A percentile compares a stretch with the other conserved stretches of the same genome.
These are phyloP conservation scores for Neoboletus magnificus DNA, from an alignment of 768 basidiomycete genomes.

Conservation along the genomic window DNA sequence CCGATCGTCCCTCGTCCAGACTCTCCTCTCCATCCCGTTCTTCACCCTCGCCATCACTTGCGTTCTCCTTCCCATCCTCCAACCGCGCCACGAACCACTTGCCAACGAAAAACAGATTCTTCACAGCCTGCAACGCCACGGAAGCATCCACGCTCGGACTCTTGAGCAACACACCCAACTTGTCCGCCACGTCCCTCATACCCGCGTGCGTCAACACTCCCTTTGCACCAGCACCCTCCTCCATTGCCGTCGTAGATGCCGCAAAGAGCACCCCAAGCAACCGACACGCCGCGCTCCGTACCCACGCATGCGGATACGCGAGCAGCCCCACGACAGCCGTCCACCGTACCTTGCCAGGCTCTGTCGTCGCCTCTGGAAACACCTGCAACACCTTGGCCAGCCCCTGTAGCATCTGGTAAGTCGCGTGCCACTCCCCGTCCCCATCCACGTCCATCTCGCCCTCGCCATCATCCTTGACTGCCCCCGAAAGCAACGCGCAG, in stretches of 20 bases:
- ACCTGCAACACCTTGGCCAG: conserved; percentile 60
- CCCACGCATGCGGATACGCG: conserved; percentile 93
- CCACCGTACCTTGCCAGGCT: conserved; percentile 60
- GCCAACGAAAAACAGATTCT: conserved; percentile 90
- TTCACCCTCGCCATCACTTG: not conserved
- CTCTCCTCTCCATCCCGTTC: conserved; percentile 19
- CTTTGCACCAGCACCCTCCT: conserved; percentile 4
- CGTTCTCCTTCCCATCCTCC: conserved; percentile 28
- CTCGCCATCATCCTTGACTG: conserved; percentile 27
- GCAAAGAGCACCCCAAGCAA: conserved; percentile 70
- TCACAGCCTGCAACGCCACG: conserved; percentile 81
- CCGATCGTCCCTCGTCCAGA: conserved; percentile 12
- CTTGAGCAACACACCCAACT: conserved; percentile 73
- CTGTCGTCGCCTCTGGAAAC: conserved; percentile 46
- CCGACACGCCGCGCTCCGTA: conserved; percentile 75
- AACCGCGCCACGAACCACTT: conserved; percentile 62
- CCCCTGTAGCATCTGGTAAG: conserved; percentile 75
- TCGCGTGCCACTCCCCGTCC: conserved; percentile 69
- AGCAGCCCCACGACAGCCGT: conserved; percentile 58
- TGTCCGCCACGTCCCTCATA: conserved; percentile 71
- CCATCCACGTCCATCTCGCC: conserved; percentile 47
- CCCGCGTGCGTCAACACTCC: conserved; percentile 48
- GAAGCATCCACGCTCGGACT: conserved; percentile 73
- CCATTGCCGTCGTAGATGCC: conserved; percentile 37
- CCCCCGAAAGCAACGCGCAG: not conserved